Evolutionary conservation across 441 rosid genomes (phyloP).

Genomic region (Arabidopsis hybrid): DNA sequence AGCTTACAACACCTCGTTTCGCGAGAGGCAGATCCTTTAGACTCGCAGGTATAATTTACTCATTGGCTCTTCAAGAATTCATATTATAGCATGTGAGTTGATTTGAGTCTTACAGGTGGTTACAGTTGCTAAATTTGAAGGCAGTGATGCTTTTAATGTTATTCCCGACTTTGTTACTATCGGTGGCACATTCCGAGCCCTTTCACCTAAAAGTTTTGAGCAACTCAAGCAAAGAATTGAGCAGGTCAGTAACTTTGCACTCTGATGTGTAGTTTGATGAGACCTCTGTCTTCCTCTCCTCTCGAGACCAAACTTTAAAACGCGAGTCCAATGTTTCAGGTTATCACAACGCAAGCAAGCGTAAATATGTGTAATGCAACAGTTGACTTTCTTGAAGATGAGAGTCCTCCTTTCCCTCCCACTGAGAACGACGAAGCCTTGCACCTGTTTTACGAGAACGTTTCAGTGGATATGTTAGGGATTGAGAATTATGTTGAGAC

Average conservation of each 20-base stretch:
- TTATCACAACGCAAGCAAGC: constrained; percentile 1
- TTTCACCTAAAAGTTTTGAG: not conserved
- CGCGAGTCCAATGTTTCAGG: not conserved
- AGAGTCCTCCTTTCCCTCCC: not conserved
- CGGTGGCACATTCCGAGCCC: constrained; percentile 4
- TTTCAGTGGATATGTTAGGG: constrained; percentile 74
- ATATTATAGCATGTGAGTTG: not conserved
- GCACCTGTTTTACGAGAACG: constrained; percentile 58
- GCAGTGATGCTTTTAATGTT: not conserved
- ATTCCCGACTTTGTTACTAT: not conserved
- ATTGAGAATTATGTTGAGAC: constrained; percentile 50
- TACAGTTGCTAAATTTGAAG: not conserved
- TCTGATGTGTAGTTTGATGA: not conserved
- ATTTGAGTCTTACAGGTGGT: not conserved
- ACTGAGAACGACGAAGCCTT: not conserved
- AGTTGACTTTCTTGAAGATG: constrained; percentile 3
- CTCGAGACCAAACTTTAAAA: not conserved
- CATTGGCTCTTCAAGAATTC: not conserved
- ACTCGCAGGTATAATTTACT: not conserved
- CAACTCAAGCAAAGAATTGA: not conserved
- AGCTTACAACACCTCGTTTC: not conserved
- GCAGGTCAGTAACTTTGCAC: not conserved
- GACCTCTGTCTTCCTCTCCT: not conserved
- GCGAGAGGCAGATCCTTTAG: not conserved
- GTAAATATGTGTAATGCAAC: not conserved